phyloP scores from a whole-genome alignment of 2,329 filamentous ascomycete species.

The Delphinella strobiligena region DNA sequence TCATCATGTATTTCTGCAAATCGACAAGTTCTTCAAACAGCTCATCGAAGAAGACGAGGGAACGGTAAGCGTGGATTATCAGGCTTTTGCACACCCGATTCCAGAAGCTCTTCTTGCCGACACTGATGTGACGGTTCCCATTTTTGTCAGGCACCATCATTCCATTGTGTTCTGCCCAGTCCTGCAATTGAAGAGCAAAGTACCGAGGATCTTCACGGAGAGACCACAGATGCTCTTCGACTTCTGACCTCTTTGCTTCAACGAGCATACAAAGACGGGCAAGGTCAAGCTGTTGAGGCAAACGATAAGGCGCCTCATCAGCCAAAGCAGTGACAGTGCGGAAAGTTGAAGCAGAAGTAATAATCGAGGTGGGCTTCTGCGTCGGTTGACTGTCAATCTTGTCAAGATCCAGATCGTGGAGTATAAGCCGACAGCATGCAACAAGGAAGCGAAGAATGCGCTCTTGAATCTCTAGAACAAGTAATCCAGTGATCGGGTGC shows the following conservation, averaged over 20 bases:
- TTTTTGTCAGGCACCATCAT: conserved; percentile 31
- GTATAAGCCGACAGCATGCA: conserved; percentile 32
- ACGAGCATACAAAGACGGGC: conserved; percentile 33
- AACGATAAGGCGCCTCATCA: conserved; percentile 41
- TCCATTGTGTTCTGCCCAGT: conserved; percentile 35
- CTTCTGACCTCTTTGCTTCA: conserved; percentile 26
- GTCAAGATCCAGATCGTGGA: conserved; percentile 37
- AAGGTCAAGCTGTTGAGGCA: conserved; percentile 37
- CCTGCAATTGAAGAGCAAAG: conserved; percentile 34
- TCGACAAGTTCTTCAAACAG: conserved; percentile 7
- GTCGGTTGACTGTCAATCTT: conserved; percentile 10
- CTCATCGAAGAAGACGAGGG: conserved; percentile 13
- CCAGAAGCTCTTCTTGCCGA: conserved; percentile 9
- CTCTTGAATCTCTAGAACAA: conserved; percentile 41
- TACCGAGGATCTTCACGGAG: conserved; percentile 49
- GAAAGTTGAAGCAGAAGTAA: not conserved
- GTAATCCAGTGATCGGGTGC: conserved; percentile 17
- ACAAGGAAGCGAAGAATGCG: conserved; percentile 38
- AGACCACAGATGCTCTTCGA: conserved; percentile 43
- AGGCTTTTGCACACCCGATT: conserved; percentile 9
- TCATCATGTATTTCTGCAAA: not conserved
- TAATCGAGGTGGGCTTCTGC: conserved; percentile 9
- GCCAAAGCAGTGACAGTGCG: conserved; percentile 14
- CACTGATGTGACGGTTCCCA: conserved; percentile 20
- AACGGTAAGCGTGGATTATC: conserved; percentile 12